phyloP scores from a whole-genome alignment of 352 stramenopile species.

The Phytopythium kandeliae region DNA sequence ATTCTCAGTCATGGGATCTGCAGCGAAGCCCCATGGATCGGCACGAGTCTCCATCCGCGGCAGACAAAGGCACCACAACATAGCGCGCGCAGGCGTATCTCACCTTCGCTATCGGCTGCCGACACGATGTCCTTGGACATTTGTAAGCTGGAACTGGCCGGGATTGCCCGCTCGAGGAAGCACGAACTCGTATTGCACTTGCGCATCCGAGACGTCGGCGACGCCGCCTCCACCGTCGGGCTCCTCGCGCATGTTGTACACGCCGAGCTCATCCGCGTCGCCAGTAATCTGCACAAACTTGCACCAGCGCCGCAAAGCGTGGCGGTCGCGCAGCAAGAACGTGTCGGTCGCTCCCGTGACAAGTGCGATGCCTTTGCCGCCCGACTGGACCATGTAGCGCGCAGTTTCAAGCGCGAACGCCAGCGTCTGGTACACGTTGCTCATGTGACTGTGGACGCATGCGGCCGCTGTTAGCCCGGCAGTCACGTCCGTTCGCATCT shows the following conservation, averaged over 20 bases:
- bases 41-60: too few relatives aligned
- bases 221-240: conserved; percentile 11
- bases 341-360: conserved; percentile 25
- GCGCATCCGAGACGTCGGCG: not conserved
- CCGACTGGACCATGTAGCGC: conserved; percentile 38
- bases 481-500: too few relatives aligned
- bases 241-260: conserved; percentile 30
- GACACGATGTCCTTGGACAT: conserved; percentile 10
- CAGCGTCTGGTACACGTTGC: conserved; percentile 56
- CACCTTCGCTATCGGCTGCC: not conserved
- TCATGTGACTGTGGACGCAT: conserved; percentile 27
- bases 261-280: conserved; percentile 12
- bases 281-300: conserved; percentile 35
- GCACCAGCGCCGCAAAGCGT: conserved; percentile 43
- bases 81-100: too few relatives aligned
- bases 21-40: too few relatives aligned
- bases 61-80: too few relatives aligned
- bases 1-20: too few relatives aligned
- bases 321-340: conserved; percentile 31
- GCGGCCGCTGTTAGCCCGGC: too few relatives aligned
- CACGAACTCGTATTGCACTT: conserved; percentile 29
- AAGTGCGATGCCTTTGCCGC: conserved; percentile 27
- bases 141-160: conserved; percentile 28
- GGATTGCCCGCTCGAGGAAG: conserved; percentile 9
- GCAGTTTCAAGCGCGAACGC: conserved; percentile 46